Conservation (phyloP, 345 rosid genomes). For the Combretum micranthum region DNA sequence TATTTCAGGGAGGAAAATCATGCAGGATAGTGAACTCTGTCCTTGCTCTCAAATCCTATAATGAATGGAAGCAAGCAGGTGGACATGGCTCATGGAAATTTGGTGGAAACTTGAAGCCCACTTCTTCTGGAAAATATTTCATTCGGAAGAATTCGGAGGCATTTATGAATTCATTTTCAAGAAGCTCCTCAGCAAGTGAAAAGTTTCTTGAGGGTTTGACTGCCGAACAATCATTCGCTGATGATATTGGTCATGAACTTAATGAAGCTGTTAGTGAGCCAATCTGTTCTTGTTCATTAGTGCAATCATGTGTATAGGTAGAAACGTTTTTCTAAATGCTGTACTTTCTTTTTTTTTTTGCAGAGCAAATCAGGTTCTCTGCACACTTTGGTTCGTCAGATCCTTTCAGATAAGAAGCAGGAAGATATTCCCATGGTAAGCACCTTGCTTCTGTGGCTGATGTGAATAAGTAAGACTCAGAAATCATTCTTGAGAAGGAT, state of each 20-base stretch:
- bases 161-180: constrained; percentile 50
- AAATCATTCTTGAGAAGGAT: too few relatives aligned
- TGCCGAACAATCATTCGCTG: constrained; percentile 17
- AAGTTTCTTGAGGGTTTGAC: constrained; percentile 26
- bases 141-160: constrained; percentile 57
- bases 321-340: neutral
- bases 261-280: constrained; percentile 51
- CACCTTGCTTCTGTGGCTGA: neutral
- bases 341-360: constrained; percentile 7
- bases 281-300: constrained; percentile 10
- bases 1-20: constrained; percentile 29
- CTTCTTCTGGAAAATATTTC: constrained; percentile 39
- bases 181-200: constrained; percentile 34
- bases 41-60: constrained; percentile 74
- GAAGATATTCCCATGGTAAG: constrained; percentile 78
- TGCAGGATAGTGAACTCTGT: constrained; percentile 67
- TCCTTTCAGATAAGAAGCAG: constrained; percentile 57
- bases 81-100: constrained; percentile 66
- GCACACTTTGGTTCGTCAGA: constrained; percentile 49
- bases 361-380: constrained; percentile 57
- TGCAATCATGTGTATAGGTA: constrained; percentile 5
- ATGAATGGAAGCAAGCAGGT: constrained; percentile 75
- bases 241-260: constrained; percentile 36
- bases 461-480: neutral
- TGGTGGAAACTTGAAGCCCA: constrained; percentile 42